Evolutionary conservation across 768 basidiomycete genomes (phyloP), one percentile per base, ranked within the genome.

Genomic region (Suillus alpinus): DNA sequence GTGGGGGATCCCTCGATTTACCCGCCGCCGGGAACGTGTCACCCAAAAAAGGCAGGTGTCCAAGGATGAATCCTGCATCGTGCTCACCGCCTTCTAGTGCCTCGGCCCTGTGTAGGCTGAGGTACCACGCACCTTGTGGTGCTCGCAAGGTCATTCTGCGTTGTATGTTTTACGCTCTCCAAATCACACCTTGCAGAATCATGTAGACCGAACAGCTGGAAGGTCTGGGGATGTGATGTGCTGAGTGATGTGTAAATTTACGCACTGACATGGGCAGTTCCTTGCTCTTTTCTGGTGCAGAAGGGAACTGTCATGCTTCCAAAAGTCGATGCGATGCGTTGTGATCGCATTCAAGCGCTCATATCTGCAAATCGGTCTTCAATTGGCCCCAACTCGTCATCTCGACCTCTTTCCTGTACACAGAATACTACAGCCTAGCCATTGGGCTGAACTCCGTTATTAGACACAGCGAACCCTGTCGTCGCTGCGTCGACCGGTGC

Each of bases 401-500:
- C 53, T 39, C 26, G 5, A 39, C 37, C 39, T 23, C 52, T 37
- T 53, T 53, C 52, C 52, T 55, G 37, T 55, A 55, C 53, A 39
- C 36, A 53, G 52, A 53, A 36, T 36, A 37, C 20, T 53, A 37
- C 51, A 36, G 51, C 51, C 51, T 26, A 26, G 26, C 26, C 31
- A 14, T 5, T 23, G 20, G 3, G 20, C 51, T 23, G 6, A 52
- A 34, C 34, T 23, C 51, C 51, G 51, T 4, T 5, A 13, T 52
- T 26, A 55, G 23, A 39, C 53, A 16, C 53, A 39, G 53, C 37
- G 37, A 55, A 14, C 37, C 37, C 26, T 39, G 16, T 39, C 37
- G 16, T 55, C 53, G 53, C 53, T 55, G 53, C 53, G 53, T 55
- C 10, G 20, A n/a, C 53, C 53, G 12, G 53, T 55, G 23, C 16